phyloP scores from a whole-genome alignment of 768 basidiomycete genomes.

The Boletales sp. region DNA sequence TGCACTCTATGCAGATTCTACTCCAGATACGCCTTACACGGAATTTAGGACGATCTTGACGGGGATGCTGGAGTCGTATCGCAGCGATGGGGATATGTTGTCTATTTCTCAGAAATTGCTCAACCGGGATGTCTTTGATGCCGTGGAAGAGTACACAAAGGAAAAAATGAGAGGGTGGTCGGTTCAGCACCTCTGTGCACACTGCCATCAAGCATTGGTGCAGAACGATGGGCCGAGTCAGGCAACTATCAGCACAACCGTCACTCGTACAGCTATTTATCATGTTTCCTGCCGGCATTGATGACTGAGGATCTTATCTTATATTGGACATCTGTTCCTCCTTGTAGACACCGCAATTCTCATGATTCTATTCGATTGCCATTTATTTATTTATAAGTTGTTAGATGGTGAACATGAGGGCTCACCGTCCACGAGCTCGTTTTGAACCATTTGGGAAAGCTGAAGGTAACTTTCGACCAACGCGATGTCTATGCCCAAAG shows the following conservation, averaged over 20 bases:
- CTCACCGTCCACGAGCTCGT: constrained; percentile 35
- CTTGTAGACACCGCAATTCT: not conserved
- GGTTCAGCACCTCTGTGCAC: constrained; percentile 44
- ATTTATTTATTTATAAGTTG: not conserved
- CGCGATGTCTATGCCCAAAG: constrained; percentile 61
- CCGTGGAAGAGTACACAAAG: constrained; percentile 54
- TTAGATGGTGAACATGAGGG: not conserved
- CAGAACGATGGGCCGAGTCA: constrained; percentile 13
- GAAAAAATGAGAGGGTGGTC: constrained; percentile 66
- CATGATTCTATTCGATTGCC: constrained; percentile 11
- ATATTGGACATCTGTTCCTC: not conserved
- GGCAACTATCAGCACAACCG: constrained; percentile 34
- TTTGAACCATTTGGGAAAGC: constrained; percentile 60
- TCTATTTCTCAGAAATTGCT: constrained; percentile 79
- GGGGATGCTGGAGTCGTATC: constrained; percentile 95
- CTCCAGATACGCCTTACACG: constrained; percentile 69
- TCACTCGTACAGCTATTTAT: constrained; percentile 60
- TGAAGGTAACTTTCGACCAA: constrained; percentile 49
- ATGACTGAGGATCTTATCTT: constrained; percentile 5
- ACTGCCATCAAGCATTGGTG: constrained; percentile 50
- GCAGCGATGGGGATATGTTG: constrained; percentile 87
- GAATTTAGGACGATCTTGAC: constrained; percentile 90
- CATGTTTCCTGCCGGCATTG: constrained; percentile 44
- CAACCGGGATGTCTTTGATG: constrained; percentile 77
- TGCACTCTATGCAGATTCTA: constrained; percentile 44